Conservation (phyloP, 1,284 basidiomycete genomes). For the Cerioporus squamosus region DNA sequence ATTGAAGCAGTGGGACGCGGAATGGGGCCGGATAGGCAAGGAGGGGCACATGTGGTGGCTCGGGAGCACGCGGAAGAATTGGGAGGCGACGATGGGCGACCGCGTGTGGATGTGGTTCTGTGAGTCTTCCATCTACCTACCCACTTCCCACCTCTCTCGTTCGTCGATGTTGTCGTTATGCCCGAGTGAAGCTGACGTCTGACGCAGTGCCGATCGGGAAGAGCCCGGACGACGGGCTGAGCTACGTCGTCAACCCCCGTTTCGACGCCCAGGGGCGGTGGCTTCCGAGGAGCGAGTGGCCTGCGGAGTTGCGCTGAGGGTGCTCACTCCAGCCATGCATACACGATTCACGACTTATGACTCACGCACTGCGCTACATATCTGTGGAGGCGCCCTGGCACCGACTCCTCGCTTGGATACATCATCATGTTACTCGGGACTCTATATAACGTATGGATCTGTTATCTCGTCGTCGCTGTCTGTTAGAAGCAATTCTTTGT, state of each 20-base stretch:
- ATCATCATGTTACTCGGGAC: too few relatives aligned
- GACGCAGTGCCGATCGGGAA: slow-evolving; percentile 69
- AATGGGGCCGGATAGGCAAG: slow-evolving; percentile 74
- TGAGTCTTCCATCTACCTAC: slow-evolving; percentile 45
- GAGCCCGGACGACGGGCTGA: slow-evolving; percentile 61
- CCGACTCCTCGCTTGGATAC: too few relatives aligned
- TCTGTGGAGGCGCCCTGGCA: too few relatives aligned
- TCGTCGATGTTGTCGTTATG: background rate
- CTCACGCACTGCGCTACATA: too few relatives aligned
- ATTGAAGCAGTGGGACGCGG: slow-evolving; percentile 64
- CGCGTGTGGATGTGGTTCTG: slow-evolving; percentile 70
- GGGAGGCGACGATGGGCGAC: slow-evolving; percentile 79
- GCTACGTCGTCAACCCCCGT: slow-evolving; percentile 72
- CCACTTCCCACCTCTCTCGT: background rate
- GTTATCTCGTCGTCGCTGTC: too few relatives aligned
- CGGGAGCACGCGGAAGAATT: slow-evolving; percentile 62
- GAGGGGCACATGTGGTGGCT: slow-evolving; percentile 91
- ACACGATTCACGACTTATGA: too few relatives aligned
- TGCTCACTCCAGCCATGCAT: too few relatives aligned
- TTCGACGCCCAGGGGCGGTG: slow-evolving; percentile 74
- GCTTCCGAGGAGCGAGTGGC: slow-evolving; percentile 73
- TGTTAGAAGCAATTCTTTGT: too few relatives aligned
- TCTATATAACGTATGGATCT: too few relatives aligned
- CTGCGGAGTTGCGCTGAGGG: slow-evolving; percentile 52
- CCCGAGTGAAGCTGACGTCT: background rate